Base-by-base conservation (phyloP, 176 grass and related monocot species). In the Alloteropsis semialata region DNA sequence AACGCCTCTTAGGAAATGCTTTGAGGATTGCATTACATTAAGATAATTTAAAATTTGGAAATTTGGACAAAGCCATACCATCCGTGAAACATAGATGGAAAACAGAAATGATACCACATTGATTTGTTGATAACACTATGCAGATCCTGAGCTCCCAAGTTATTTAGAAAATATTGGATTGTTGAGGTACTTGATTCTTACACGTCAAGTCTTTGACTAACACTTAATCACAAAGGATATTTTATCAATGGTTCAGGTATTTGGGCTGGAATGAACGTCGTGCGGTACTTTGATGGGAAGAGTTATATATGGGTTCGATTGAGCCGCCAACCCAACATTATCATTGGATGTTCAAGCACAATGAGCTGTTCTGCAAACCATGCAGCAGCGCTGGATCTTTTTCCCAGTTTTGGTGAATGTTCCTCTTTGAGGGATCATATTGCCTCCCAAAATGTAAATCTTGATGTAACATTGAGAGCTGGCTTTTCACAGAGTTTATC, bases 291-390 rank as follows among this genome's bases (percentile, higher is more conserved):
- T 22, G 95, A 98, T 84, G 95, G 92, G 17, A 94, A 92, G 78
- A 98, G 90, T 67, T 98, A 98, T 57, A 86, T 93, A 67, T 98
- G 95, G 95, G 95, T 95, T 81, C 92, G 95, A 38, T 81, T 98
- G 81, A 98, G 95, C 66, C 95, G 88, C 57, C 92, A 98, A 38
- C 95, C 95, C 69, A 98, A 95, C 77, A 95, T 98, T 56, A 94
- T 78, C 24, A 71, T 79, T 76, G 18, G 12, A 83, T 85, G 57
- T 28, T 19, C 69, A 69, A 49, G 32, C 14, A 51, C n/a, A 42
- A 68, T 75, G 51, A 61, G 18, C 33, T 80, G 12, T 12, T 69
- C 32, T 25, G 32, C 59, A 75, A 74, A 74, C 50, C 75, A 56
- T 57, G 27, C 48, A 56, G 25, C 24, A 18, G 15, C 11, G 37